Conservation (phyloP, 1,284 basidiomycete genomes). For the Tilletia indica region DNA sequence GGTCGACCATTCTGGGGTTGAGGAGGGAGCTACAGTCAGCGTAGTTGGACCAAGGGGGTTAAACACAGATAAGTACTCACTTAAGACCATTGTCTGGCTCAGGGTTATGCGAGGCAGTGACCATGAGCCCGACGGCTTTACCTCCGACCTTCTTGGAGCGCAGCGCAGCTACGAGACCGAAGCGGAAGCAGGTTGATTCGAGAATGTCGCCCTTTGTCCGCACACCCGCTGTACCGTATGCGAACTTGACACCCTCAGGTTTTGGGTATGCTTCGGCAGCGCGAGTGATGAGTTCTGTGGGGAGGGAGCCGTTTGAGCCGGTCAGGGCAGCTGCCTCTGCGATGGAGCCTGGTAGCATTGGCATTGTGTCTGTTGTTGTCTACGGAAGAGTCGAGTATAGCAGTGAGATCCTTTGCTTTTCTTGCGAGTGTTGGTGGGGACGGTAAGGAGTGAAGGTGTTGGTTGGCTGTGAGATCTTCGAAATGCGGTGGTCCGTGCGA, state of each 20-base stretch:
- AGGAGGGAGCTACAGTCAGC: conserved; percentile 22
- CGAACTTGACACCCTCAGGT: conserved; percentile 62
- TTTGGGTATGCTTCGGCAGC: conserved; percentile 57
- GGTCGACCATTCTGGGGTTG: conserved; percentile 80
- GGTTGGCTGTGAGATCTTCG: background rate
- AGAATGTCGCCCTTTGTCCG: conserved; percentile 74
- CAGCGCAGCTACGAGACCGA: conserved; percentile 84
- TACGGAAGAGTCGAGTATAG: background rate
- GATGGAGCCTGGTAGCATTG: conserved; percentile 7
- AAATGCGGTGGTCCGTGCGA: too few species aligned
- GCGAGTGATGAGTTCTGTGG: conserved; percentile 18
- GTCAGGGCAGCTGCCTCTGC: conserved; percentile 6
- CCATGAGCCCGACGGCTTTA: conserved; percentile 93
- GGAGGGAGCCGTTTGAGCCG: conserved; percentile 10
- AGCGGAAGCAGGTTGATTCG: conserved; percentile 89
- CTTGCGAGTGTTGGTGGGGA: background rate
- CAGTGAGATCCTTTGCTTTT: background rate
- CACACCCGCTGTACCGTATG: conserved; percentile 94
- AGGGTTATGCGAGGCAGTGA: conserved; percentile 98
- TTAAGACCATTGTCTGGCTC: conserved; percentile 66
- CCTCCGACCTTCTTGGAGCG: conserved; percentile 86
- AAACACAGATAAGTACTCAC: background rate
- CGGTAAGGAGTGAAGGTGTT: background rate
- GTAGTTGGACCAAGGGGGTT: background rate
- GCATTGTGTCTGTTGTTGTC: background rate